Conservation (phyloP, 2,329 filamentous ascomycete genomes). For the Botrytis medusae region DNA sequence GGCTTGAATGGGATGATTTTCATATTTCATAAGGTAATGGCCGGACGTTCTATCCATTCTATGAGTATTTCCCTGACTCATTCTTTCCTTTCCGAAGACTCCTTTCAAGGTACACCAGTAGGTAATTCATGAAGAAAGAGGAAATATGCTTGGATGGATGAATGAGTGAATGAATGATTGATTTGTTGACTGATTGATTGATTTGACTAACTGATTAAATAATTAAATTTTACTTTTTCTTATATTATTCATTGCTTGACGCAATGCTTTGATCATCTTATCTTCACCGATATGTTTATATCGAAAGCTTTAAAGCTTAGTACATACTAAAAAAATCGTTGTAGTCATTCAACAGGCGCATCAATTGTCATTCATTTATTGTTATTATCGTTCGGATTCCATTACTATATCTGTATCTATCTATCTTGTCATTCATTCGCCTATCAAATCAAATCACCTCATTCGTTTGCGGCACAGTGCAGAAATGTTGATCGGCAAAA, state of each 20-base stretch:
- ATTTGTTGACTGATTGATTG: too few species aligned
- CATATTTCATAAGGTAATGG: not conserved
- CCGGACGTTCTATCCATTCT: not conserved
- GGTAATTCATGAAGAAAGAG: not conserved
- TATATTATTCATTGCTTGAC: not conserved
- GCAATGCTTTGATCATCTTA: not conserved
- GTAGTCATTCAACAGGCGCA: slow-evolving; percentile 17
- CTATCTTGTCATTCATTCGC: not conserved
- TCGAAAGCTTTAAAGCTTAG: not conserved
- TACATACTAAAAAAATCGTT: not conserved
- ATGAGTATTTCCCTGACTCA: slow-evolving; percentile 7
- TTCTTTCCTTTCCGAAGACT: not conserved
- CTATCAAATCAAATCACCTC: not conserved
- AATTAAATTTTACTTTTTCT: not conserved
- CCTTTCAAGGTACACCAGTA: too few species aligned
- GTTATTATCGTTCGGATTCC: not conserved
- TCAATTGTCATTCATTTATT: not conserved
- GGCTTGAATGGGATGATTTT: not conserved
- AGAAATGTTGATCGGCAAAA: slow-evolving; percentile 21
- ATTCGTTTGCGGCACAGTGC: not conserved
- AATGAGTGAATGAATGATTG: not conserved
- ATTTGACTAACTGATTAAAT: too few species aligned
- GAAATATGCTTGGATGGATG: not conserved
- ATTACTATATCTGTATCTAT: not conserved
- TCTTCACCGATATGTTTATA: slow-evolving; percentile 1